These are phyloP conservation scores for Boletus coccyginus DNA, from an alignment of 768 basidiomycete species.

Conservation along the genomic window DNA sequence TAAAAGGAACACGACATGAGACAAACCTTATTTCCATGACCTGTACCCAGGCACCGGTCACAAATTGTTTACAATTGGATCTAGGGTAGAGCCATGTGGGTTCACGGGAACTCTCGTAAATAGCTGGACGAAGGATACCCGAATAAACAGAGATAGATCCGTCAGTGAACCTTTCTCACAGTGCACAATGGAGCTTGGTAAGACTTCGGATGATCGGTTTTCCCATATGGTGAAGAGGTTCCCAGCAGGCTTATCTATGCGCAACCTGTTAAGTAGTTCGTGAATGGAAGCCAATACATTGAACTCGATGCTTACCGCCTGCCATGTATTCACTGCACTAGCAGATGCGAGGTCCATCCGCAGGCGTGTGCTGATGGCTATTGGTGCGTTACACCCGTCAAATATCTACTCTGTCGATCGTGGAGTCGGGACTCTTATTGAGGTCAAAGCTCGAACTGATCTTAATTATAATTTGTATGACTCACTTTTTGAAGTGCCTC, in stretches of 20 bases:
- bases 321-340: background rate
- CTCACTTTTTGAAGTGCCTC: background rate
- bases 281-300: background rate
- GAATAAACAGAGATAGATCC: too few relatives aligned
- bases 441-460: background rate
- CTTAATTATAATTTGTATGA: background rate
- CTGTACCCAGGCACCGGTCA: slow-evolving; percentile 24
- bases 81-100: slow-evolving; percentile 13
- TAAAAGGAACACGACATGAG: slow-evolving; percentile 31
- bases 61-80: slow-evolving; percentile 4
- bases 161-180: too few relatives aligned
- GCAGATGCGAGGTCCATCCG: background rate
- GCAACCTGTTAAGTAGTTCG: background rate
- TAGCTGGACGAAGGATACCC: too few relatives aligned
- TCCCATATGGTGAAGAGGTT: slow-evolving; percentile 1
- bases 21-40: slow-evolving; percentile 29
- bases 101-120: slow-evolving; percentile 7
- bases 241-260: slow-evolving; percentile 15
- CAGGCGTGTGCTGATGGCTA: background rate
- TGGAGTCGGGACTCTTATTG: background rate
- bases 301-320: background rate
- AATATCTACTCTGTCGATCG: background rate
- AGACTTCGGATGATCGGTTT: slow-evolving; percentile 17
- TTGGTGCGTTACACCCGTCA: background rate
- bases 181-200: background rate